Conservation (phyloP, 192 early-diverging fungal species). For the Helicostylum pulchrum region DNA sequence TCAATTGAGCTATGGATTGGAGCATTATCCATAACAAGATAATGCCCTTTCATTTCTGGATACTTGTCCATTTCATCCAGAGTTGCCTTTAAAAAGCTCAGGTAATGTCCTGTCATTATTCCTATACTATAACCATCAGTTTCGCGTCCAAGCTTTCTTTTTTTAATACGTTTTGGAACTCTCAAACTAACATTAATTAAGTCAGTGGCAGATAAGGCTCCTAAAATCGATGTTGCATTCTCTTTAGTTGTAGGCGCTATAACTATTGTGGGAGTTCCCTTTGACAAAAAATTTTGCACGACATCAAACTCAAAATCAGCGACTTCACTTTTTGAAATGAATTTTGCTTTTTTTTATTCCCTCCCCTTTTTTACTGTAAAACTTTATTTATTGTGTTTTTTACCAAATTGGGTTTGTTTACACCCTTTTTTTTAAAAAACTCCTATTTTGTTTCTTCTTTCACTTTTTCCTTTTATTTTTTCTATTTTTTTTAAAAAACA, state of each 20-base stretch:
- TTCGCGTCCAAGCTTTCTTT: conserved; percentile 15
- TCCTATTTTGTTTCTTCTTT: not conserved
- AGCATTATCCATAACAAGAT: conserved; percentile 31
- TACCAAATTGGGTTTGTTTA: too few relatives aligned
- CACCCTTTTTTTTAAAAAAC: not conserved
- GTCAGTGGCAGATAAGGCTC: conserved; percentile 16
- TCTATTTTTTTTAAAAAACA: too few relatives aligned
- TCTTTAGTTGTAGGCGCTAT: conserved; percentile 16
- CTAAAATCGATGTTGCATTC: conserved; percentile 9
- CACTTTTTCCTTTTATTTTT: not conserved
- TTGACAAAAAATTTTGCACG: too few relatives aligned
- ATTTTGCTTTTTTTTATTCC: too few relatives aligned
- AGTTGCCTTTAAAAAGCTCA: conserved; percentile 17
- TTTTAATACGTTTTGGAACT: conserved; percentile 19
- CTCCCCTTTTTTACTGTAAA: too few relatives aligned
- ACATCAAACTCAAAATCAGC: too few relatives aligned
- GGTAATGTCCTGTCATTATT: conserved; percentile 17
- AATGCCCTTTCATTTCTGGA: conserved; percentile 28
- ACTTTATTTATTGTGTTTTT: too few relatives aligned
- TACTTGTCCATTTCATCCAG: conserved; percentile 24
- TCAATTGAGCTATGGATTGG: conserved; percentile 24
- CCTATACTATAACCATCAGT: conserved; percentile 6
- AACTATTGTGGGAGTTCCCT: conserved; percentile 15
- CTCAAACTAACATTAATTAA: conserved; percentile 20
- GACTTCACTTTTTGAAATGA: too few relatives aligned